Percentiles rank a stretch among this genome's conserved stretches.
Evolutionary conservation across 2,329 filamentous ascomycete genomes (phyloP).

Genomic region (Trichophyton benhamiae): DNA sequence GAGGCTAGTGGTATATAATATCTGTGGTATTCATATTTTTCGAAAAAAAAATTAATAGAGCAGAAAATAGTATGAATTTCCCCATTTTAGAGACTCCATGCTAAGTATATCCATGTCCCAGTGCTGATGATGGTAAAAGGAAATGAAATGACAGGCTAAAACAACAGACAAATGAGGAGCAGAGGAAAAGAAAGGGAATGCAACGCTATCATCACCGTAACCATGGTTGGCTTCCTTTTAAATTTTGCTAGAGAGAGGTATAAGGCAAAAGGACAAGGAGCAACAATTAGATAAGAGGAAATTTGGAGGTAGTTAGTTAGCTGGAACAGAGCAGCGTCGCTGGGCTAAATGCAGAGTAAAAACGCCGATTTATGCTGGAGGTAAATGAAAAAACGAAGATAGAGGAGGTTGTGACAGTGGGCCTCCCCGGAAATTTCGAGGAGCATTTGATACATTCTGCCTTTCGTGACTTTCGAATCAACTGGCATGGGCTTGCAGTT

Average conservation of each 20-base stretch:
- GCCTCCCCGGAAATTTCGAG: background rate
- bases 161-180: background rate
- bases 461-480: background rate
- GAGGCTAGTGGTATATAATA: background rate
- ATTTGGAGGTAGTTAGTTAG: too few relatives aligned
- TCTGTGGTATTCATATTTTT: too few relatives aligned
- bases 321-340: too few relatives aligned
- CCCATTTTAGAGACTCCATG: constrained; percentile 1
- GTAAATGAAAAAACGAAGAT: background rate
- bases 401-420: background rate
- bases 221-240: constrained; percentile 2
- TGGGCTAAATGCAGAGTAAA: too few relatives aligned
- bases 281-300: too few relatives aligned
- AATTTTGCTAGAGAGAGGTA: background rate
- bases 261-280: background rate
- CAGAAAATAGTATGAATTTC: background rate
- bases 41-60: background rate
- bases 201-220: background rate
- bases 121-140: background rate
- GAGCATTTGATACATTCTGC: background rate
- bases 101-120: background rate
- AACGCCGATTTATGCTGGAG: background rate
- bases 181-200: background rate
- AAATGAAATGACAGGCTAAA: background rate
- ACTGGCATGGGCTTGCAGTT: background rate